Evolutionary conservation across 306 rosid genomes (phyloP), one percentile per base, ranked within the genome.

Genomic region (Alnus rubra): DNA sequence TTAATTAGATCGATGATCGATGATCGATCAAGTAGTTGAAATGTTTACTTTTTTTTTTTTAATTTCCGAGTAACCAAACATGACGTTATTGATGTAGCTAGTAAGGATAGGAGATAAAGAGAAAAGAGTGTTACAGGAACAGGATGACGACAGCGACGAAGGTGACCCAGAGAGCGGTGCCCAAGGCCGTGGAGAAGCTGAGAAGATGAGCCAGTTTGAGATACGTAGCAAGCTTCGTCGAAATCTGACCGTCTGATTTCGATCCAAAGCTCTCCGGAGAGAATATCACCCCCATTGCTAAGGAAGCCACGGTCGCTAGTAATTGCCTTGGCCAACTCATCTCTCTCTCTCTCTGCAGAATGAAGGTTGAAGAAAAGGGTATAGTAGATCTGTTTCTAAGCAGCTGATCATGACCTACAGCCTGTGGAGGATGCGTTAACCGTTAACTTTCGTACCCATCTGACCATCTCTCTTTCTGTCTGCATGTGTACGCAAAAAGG

Each of bases 81-180:
- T 49, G 23, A 18, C 13, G 6, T n/a, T n/a, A n/a, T n/a, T n/a
- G n/a, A n/a, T n/a, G n/a, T n/a, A n/a, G n/a, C n/a, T n/a, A n/a
- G n/a, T n/a, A n/a, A 37, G 44, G 42, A 37, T 14, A 39, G 8
- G 50, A 3, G 39, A n/a, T 49, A 50, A 58, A 53, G 28, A 49
- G 23, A 2, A 5, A 44, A 9, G 63, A 33, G 69, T 19, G 35
- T 2, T 87, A 92, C 99, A 93, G 93, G 88, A 95, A 93, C 99
- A 93, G 88, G 82, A 95, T 90, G 83, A 91, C 89, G 72, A 98
- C 99, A 19, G 98, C 97, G 87, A 93, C 90, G 88, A 95, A 95
- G 71, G 98, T 93, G 69, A 95, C 99, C 99, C 99, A 95, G 0
- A 93, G 88, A 76, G 97, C 89, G 4, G 97, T 86, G 35, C 99